phyloP scores from a whole-genome alignment of 768 basidiomycete species.

The Boletus rubescentipes region DNA sequence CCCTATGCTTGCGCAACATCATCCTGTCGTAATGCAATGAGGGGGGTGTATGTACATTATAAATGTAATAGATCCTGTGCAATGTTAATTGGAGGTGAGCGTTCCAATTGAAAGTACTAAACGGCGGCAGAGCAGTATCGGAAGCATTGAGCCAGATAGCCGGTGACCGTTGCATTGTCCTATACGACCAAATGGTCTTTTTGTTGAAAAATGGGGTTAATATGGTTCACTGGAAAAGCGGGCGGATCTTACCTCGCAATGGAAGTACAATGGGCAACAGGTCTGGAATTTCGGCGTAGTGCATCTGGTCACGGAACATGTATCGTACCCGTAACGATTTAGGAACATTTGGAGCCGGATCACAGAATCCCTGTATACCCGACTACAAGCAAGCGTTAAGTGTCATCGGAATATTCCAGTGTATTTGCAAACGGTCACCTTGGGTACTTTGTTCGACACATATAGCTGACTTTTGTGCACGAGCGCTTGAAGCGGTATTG shows the following conservation, averaged over 20 bases:
- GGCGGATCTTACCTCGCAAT: conserved; percentile 58
- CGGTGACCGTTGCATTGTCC: not conserved
- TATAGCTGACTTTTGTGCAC: conserved; percentile 77
- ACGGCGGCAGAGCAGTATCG: not conserved
- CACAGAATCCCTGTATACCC: conserved; percentile 83
- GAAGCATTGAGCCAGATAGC: conserved; percentile 1
- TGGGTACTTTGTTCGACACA: conserved; percentile 72
- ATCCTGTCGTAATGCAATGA: conserved; percentile 23
- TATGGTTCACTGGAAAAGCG: not conserved
- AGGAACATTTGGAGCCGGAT: conserved; percentile 71
- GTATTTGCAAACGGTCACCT: conserved; percentile 44
- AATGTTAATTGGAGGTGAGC: conserved; percentile 7
- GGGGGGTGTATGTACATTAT: conserved; percentile 26
- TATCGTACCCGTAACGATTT: conserved; percentile 76
- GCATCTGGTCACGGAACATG: conserved; percentile 67
- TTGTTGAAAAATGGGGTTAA: conserved; percentile 10
- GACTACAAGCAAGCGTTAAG: conserved; percentile 40
- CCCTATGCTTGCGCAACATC: conserved; percentile 5
- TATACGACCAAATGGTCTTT: conserved; percentile 32
- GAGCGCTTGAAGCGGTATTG: conserved; percentile 76
- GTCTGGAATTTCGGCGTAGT: conserved; percentile 78
- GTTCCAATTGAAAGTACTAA: not conserved
- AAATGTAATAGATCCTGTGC: conserved; percentile 25
- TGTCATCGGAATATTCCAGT: not conserved
- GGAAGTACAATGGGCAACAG: conserved; percentile 70